phyloP scores from a whole-genome alignment of 305 asterid species.

The Ajuga reptans region DNA sequence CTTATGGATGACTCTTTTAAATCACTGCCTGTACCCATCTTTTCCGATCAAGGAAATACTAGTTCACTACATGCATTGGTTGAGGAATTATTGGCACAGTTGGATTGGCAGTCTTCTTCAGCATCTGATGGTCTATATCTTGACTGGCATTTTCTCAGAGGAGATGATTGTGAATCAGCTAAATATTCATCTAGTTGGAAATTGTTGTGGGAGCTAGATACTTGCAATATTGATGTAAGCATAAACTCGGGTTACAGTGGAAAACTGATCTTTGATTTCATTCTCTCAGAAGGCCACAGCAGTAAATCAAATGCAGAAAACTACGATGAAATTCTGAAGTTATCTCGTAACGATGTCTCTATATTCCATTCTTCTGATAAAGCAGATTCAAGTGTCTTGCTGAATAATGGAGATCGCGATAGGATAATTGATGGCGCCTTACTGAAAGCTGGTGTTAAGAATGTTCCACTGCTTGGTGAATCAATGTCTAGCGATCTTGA shows the following conservation, averaged over 20 bases:
- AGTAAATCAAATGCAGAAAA: slow-evolving; percentile 32
- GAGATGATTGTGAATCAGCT: slow-evolving; percentile 35
- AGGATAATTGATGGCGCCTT: slow-evolving; percentile 29
- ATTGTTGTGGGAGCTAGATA: slow-evolving; percentile 45
- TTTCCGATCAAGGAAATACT: slow-evolving; percentile 36
- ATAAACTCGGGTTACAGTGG: slow-evolving; percentile 35
- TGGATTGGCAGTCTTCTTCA: slow-evolving; percentile 57
- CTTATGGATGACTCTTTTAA: slow-evolving; percentile 64
- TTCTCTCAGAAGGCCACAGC: slow-evolving; percentile 50
- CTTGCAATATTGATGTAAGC: slow-evolving; percentile 34
- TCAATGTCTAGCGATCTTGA: slow-evolving; percentile 64
- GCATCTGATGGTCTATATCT: slow-evolving; percentile 76
- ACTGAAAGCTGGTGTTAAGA: slow-evolving; percentile 33
- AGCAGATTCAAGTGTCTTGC: slow-evolving; percentile 33
- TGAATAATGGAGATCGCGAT: slow-evolving; percentile 29
- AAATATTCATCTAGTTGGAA: slow-evolving; percentile 42
- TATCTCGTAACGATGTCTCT: slow-evolving; percentile 31
- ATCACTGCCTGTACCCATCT: slow-evolving; percentile 76
- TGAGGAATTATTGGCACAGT: slow-evolving; percentile 46
- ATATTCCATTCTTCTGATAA: slow-evolving; percentile 30
- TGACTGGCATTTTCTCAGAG: slow-evolving; percentile 77
- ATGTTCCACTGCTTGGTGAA: slow-evolving; percentile 39
- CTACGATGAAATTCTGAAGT: slow-evolving; percentile 37
- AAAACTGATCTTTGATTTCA: slow-evolving; percentile 43
- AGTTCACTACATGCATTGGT: slow-evolving; percentile 39